Evolutionary conservation across 2,329 filamentous ascomycete genomes (phyloP).

Genomic region (Colletotrichum eleusines): DNA sequence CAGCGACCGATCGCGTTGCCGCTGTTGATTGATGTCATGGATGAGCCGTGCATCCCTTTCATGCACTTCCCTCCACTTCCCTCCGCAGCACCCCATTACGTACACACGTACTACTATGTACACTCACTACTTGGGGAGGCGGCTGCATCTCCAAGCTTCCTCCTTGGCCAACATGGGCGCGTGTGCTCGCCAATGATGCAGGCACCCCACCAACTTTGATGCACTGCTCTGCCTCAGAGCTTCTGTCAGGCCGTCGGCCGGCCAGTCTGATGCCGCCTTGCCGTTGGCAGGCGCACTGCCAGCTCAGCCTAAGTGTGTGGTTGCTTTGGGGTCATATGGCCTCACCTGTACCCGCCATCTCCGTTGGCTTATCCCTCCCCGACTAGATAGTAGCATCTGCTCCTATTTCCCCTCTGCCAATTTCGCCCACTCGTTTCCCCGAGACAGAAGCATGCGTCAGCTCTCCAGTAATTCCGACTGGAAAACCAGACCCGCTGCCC

Average conservation of each 20-base stretch:
- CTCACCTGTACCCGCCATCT: conserved; percentile 6
- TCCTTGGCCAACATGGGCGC: conserved; percentile 1
- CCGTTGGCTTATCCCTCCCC: not conserved
- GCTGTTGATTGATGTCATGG: conserved; percentile 15
- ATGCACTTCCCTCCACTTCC: no score
- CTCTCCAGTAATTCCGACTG: not conserved
- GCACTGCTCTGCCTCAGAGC: not conserved
- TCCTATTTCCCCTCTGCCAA: not conserved
- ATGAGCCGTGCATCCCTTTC: not conserved
- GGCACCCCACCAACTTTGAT: not conserved
- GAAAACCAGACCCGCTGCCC: not conserved
- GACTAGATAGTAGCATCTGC: not conserved
- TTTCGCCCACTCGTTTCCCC: not conserved
- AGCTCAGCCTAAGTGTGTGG: conserved; percentile 10
- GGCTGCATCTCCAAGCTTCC: not conserved
- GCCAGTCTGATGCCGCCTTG: conserved; percentile 1
- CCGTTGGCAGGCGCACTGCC: conserved; percentile 10
- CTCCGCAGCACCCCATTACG: not conserved
- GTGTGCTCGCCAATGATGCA: conserved; percentile 11
- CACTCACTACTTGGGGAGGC: not conserved
- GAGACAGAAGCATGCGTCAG: not conserved
- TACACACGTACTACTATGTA: no score
- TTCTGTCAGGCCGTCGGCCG: conserved; percentile 14
- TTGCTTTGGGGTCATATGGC: conserved; percentile 15
- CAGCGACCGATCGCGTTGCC: conserved; percentile 6